A percentile compares a stretch with the other conserved stretches of the same genome.
These are phyloP conservation scores for Stachybotrys chartarum DNA, from an alignment of 2,329 filamentous ascomycete genomes.

Conservation along the genomic window DNA sequence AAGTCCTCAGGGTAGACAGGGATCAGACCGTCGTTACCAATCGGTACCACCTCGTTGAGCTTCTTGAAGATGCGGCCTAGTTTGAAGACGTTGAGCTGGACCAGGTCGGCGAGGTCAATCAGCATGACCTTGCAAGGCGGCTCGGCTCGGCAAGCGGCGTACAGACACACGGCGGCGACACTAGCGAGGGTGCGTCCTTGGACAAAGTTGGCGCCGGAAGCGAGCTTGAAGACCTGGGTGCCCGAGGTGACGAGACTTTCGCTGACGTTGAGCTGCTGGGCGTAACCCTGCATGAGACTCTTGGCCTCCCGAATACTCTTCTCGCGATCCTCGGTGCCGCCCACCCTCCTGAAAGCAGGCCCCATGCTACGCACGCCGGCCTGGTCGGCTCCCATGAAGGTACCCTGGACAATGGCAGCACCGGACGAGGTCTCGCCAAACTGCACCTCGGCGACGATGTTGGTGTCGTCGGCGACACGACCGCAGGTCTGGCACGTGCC, in stretches of 20 bases:
- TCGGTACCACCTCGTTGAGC: slow-evolving; percentile 63
- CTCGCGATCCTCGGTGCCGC: slow-evolving; percentile 51
- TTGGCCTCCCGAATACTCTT: slow-evolving; percentile 52
- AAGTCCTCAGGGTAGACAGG: slow-evolving; percentile 82
- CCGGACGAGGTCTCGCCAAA: slow-evolving; percentile 85
- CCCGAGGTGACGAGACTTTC: slow-evolving; percentile 59
- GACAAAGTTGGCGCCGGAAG: slow-evolving; percentile 68
- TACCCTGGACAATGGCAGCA: slow-evolving; percentile 85
- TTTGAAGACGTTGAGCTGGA: slow-evolving; percentile 81
- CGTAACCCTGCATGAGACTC: slow-evolving; percentile 55
- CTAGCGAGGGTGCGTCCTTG: slow-evolving; percentile 80
- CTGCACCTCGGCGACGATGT: slow-evolving; percentile 85
- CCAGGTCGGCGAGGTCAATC: slow-evolving; percentile 87
- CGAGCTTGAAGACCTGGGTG: slow-evolving; percentile 69
- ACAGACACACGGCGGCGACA: slow-evolving; percentile 86
- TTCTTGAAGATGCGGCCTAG: slow-evolving; percentile 86
- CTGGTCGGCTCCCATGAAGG: slow-evolving; percentile 79
- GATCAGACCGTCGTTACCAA: slow-evolving; percentile 57
- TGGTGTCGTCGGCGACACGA: slow-evolving; percentile 73
- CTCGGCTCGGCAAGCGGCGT: slow-evolving; percentile 76
- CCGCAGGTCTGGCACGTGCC: slow-evolving; percentile 78
- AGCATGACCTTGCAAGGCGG: slow-evolving; percentile 81
- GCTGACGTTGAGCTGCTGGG: slow-evolving; percentile 50
- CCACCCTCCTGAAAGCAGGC: slow-evolving; percentile 53
- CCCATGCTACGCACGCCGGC: slow-evolving; percentile 65